These are phyloP conservation scores for Suillus hirtellus DNA, from an alignment of 768 basidiomycete species.

Conservation along the genomic window DNA sequence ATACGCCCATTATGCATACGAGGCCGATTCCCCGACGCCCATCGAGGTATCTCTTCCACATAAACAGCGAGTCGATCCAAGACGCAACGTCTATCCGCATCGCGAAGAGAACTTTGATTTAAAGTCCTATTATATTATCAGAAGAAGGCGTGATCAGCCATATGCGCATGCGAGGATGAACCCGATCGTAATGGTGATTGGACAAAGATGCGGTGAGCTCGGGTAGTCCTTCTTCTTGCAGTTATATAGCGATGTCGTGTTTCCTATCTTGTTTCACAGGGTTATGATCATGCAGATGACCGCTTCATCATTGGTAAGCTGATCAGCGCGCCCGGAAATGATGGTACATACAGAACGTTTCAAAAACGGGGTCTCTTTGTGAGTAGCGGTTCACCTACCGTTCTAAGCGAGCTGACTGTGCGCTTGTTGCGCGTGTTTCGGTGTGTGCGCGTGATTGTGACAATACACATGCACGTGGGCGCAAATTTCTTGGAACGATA, in stretches of 20 bases:
- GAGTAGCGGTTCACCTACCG: background rate
- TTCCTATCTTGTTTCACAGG: background rate
- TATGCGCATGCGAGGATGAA: background rate
- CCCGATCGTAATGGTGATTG: background rate
- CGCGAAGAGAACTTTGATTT: slow-evolving; percentile 1
- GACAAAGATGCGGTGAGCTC: background rate
- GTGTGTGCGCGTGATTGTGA: background rate
- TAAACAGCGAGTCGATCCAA: background rate
- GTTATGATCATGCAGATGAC: background rate
- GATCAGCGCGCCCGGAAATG: background rate
- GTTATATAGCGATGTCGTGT: background rate
- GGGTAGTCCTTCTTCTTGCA: background rate
- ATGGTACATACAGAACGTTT: background rate
- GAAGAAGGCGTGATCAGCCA: background rate
- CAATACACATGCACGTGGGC: background rate
- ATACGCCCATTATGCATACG: background rate
- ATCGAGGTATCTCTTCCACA: background rate
- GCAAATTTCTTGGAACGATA: background rate
- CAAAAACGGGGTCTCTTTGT: background rate
- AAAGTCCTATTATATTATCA: background rate
- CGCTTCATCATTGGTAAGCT: slow-evolving; percentile 1
- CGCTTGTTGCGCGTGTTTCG: background rate
- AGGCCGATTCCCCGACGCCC: background rate
- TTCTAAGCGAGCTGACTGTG: background rate
- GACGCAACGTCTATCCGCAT: background rate